Evolutionary conservation across 2,329 filamentous ascomycete genomes (phyloP), one percentile per base, ranked within the genome.

Genomic region (Aspergillus flavus): DNA sequence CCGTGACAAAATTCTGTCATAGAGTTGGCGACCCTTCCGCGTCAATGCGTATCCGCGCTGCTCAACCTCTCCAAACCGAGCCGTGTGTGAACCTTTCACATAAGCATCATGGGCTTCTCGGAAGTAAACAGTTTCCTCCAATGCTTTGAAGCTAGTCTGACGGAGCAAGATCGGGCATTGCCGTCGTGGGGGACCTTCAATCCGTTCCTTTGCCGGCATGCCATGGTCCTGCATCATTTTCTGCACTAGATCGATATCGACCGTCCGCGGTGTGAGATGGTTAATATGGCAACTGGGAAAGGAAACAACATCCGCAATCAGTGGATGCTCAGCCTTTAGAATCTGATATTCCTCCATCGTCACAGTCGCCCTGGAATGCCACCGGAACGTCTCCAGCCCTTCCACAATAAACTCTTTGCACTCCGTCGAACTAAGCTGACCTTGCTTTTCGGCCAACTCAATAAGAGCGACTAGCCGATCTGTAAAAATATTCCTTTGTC

Each of bases 41-140:
- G 84, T 86, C 9, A 86, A 73, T 0, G 84, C 83, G 4, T 80
- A 82, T 0, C 84, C 84, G 2, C 84, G 77, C 66, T 86, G 80
- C 66, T 86, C 84, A 9, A 86, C 80, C 68, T 86, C 84, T 0
- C 84, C 84, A 39, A 85, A 86, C 0, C 84, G 75, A 0, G 84
- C 83, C 6, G 76, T 82, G 58, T 86, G 84, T 0, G 74, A 78
- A 1, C 80, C 81, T 6, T 76, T 69, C 0, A 75, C 59, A 7
- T 60, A 67, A 0, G 28, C 21, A 21, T 67, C 60, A 6, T 67
- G 54, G 0, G 66, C 48, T 14, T 71, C 69, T 0, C 62, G 66
- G 63, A 85, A 85, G 1, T 73, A 71, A 4, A 85, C 79, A 0
- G 71, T 72, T 66, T 86, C 84, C 58, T 85, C 79, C 0, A 85